Evolutionary conservation across 257 asterid species (phyloP).

Genomic region (Leonotis leonurus): DNA sequence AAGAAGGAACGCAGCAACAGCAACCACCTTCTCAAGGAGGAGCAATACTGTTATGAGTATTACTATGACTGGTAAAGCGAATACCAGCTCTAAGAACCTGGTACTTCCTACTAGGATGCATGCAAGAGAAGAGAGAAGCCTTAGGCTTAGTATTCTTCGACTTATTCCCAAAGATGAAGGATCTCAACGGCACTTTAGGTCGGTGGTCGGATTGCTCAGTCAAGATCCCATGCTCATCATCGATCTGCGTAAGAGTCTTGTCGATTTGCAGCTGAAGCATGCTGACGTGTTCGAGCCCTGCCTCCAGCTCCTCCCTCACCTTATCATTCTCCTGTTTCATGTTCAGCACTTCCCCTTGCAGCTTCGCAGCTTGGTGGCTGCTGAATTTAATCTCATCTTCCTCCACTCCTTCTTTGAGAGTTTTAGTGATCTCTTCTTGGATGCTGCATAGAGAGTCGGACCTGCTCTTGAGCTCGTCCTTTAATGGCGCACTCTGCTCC

Average conservation of each 20-base stretch:
- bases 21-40: too few relatives aligned
- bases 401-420: constrained; percentile 37
- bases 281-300: constrained; percentile 34
- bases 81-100: constrained; percentile 28
- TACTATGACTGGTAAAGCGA: constrained; percentile 13
- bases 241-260: constrained; percentile 26
- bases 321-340: constrained; percentile 59
- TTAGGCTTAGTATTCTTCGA: constrained; percentile 42
- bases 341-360: constrained; percentile 52
- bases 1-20: too few relatives aligned
- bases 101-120: constrained; percentile 34
- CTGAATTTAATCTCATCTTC: constrained; percentile 42
- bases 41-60: too few relatives aligned
- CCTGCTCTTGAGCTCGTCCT: constrained; percentile 38
- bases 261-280: constrained; percentile 37
- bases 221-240: constrained; percentile 35
- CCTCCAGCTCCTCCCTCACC: constrained; percentile 44
- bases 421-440: constrained; percentile 45
- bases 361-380: constrained; percentile 61
- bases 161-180: constrained; percentile 45
- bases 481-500: constrained; percentile 33
- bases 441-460: constrained; percentile 31
- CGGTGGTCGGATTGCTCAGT: constrained; percentile 21
- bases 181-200: constrained; percentile 34
- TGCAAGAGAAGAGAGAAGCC: constrained; percentile 38